Evolutionary conservation across 1,284 basidiomycete species (phyloP), one percentile per base, ranked within the genome.

Genomic region (Veloporphyrellus conicus): DNA sequence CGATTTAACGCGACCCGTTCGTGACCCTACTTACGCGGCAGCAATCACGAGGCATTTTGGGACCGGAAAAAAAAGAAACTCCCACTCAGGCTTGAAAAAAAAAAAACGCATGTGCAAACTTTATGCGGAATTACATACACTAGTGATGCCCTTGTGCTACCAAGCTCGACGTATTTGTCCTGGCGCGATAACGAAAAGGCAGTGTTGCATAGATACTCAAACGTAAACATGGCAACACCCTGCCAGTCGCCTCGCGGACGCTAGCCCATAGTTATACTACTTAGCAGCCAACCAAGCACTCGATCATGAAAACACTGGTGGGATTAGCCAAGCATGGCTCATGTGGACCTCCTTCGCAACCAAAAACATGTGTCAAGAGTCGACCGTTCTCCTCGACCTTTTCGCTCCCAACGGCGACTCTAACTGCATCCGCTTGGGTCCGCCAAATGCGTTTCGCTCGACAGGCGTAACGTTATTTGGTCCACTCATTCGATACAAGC

Each of bases 361-460:
- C 27, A 48, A 27, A 19, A 34, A 11, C 33, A 10, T 12, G 6
- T 38, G 16, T 56, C 58, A 63, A 33, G 41, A 49, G 37, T 54
- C 54, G 9, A 37, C 43, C 7, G 6, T 45, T 38, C 64, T 56
- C 47, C 59, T 53, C 31, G 56, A 49, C 43, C 64, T 52, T 47
- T 64, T 64, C n/a, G 43, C 50, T 12, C 54, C 64, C 6, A 64
- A 23, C 6, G 62, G 62, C 20, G 62, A 64, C 39, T 64, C 66
- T 42, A 60, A 18, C 32, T 64, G 59, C 41, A 60, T 47, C 39
- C 53, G 50, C 36, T 47, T 57, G 27, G 58, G 45, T 6, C 57
- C 59, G 29, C 50, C 34, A 16, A 49, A 9, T 20, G 14, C 23
- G 5, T 54, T 50, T 18, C 59, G 51, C 35, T 63, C 66, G 22